phyloP scores from a whole-genome alignment of 169 alveolate genomes.

The Eimeria tenella region DNA sequence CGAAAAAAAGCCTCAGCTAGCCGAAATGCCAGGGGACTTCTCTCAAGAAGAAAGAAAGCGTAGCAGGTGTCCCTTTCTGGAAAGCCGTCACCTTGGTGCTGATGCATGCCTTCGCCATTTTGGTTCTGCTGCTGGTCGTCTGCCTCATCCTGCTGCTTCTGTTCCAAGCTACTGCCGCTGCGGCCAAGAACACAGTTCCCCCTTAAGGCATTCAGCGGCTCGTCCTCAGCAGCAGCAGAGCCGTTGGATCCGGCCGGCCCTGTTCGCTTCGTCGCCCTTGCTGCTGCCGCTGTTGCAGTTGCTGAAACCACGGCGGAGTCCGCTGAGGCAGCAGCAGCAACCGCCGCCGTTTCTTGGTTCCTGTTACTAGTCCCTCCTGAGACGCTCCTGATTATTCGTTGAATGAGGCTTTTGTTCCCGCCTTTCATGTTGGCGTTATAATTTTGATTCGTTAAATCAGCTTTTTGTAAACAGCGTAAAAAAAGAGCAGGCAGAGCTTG shows the following conservation, averaged over 20 bases:
- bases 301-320: background rate
- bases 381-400: background rate
- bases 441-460: background rate
- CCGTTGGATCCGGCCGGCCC: background rate
- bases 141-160: background rate
- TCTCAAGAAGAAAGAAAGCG: slow-evolving; percentile 45
- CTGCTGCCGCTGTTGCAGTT: slow-evolving; percentile 14
- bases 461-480: slow-evolving; percentile 36
- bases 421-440: background rate
- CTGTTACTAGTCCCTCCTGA: background rate
- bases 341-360: background rate
- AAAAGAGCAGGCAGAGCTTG: slow-evolving; percentile 22
- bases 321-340: background rate
- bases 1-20: slow-evolving; percentile 57
- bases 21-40: slow-evolving; percentile 28
- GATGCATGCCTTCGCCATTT: background rate
- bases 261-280: too few species aligned
- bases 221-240: background rate
- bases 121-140: slow-evolving; percentile 24
- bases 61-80: background rate
- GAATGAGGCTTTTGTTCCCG: background rate
- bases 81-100: background rate
- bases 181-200: background rate
- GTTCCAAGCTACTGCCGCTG: slow-evolving; percentile 25
- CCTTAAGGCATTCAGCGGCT: background rate